Evolutionary conservation across 306 rosid species (phyloP), one percentile per base, ranked within the genome.

Genomic region (Prunus kanzakura): DNA sequence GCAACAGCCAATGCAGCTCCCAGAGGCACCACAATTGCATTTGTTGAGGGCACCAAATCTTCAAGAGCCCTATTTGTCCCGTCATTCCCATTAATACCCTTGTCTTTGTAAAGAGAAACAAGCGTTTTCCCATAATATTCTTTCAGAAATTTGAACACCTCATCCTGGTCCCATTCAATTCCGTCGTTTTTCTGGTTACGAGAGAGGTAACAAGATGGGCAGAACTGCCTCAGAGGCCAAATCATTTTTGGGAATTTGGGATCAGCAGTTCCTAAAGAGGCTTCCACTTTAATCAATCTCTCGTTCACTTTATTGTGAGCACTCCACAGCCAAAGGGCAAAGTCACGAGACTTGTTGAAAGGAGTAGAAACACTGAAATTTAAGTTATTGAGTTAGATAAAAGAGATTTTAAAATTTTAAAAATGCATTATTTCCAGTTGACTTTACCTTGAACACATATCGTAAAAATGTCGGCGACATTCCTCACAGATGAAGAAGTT

Each of bases 1-100:
- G 97, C 97, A 70, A 95, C 89, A 18, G 97, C 97, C 82, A 95
- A 82, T 52, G 99, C 99, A 63, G 99, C 97, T 68, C 99, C 99
- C 38, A 92, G 79, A 32, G 99, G 99, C 83, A 95, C 98, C 67
- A 86, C 97, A 60, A 90, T 57, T 1, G 93, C 96, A 73, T 86
- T 89, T 19, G 91, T 86, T 63, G 93, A 82, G 15, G 80, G 81
- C 22, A 76, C 86, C 46, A 85, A 55, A 56, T 94, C 97, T 78
- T 94, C 97, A 70, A 75, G 83, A 32, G 72, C 88, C 23, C 74
- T 79, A 0, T 46, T 76, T 1, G 49, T 71, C 82, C 49, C 64
- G 3, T 78, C 85, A 8, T 65, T 91, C 77, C 66, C 90, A 60
- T 19, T 72, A 66, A 58, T 20, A 20, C 71, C 81, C 79, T 64